These are phyloP conservation scores for Monosporascus sp. DNA, from an alignment of 2,329 filamentous ascomycete genomes.

Conservation along the genomic window DNA sequence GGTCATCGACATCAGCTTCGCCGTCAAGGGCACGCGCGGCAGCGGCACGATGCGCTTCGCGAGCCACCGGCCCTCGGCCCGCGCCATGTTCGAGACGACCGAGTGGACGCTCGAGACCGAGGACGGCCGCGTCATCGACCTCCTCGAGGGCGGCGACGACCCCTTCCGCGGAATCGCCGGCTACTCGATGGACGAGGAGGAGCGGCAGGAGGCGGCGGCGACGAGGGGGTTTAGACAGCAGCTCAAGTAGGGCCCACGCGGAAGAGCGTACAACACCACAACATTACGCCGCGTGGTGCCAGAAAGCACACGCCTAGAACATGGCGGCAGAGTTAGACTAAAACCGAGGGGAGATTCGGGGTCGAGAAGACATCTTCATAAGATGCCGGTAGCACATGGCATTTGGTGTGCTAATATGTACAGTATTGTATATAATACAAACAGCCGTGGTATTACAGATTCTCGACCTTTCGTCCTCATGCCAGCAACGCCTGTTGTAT, in stretches of 20 bases:
- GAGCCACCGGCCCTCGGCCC: slow-evolving; percentile 59
- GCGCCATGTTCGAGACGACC: slow-evolving; percentile 72
- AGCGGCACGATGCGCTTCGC: slow-evolving; percentile 74
- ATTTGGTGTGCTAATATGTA: background rate
- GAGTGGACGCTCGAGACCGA: slow-evolving; percentile 79
- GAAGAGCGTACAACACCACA: too few relatives aligned
- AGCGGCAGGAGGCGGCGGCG: slow-evolving; percentile 31
- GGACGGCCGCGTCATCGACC: slow-evolving; percentile 57
- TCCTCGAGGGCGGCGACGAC: slow-evolving; percentile 67
- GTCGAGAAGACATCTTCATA: slow-evolving; percentile 1
- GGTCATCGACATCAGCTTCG: slow-evolving; percentile 78
- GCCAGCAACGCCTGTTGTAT: slow-evolving; percentile 27
- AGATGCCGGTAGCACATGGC: background rate
- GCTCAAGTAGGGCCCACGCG: slow-evolving; percentile 23
- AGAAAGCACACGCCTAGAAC: slow-evolving; percentile 10
- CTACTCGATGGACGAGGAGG: slow-evolving; percentile 33
- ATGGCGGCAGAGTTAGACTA: background rate
- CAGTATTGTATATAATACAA: background rate
- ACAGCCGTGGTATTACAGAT: background rate
- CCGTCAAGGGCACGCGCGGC: slow-evolving; percentile 72
- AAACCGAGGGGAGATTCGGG: background rate
- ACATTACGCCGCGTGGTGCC: background rate
- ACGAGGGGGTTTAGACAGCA: slow-evolving; percentile 50
- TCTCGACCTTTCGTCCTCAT: slow-evolving; percentile 8
- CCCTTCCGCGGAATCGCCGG: slow-evolving; percentile 56